A percentile compares a stretch with the other conserved stretches of the same genome.
These are phyloP conservation scores for Coniochaeta sp. DNA, from an alignment of 2,329 filamentous ascomycete genomes.

Conservation along the genomic window DNA sequence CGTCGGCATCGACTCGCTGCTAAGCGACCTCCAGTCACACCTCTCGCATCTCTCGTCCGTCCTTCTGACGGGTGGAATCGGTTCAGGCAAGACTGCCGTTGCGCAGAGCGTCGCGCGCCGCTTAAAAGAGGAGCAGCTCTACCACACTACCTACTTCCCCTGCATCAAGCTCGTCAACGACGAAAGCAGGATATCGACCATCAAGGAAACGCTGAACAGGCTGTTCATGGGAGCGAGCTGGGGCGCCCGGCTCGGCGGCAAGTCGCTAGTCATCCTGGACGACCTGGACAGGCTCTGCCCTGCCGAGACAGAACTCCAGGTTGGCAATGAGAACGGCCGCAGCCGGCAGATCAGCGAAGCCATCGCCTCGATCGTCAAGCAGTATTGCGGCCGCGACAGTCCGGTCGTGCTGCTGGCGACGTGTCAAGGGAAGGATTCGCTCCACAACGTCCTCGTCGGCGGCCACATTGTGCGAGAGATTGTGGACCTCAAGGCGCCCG, in stretches of 20 bases:
- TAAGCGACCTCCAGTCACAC: slow-evolving; percentile 66
- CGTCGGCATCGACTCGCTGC: slow-evolving; percentile 76
- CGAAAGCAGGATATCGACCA: slow-evolving; percentile 79
- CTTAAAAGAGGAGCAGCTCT: slow-evolving; percentile 66
- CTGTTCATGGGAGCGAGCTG: slow-evolving; percentile 86
- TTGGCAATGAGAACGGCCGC: slow-evolving; percentile 86
- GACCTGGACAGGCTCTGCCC: slow-evolving; percentile 92
- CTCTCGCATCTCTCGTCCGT: slow-evolving; percentile 83
- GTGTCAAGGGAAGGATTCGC: slow-evolving; percentile 83
- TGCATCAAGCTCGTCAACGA: slow-evolving; percentile 85
- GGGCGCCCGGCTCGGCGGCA: slow-evolving; percentile 81
- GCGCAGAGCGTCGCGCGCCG: slow-evolving; percentile 68
- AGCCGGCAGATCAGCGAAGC: slow-evolving; percentile 90
- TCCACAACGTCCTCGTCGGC: slow-evolving; percentile 85
- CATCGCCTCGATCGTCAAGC: slow-evolving; percentile 71
- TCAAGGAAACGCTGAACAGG: slow-evolving; percentile 81
- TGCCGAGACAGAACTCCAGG: slow-evolving; percentile 87
- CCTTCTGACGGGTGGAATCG: slow-evolving; percentile 79
- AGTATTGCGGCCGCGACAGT: slow-evolving; percentile 74
- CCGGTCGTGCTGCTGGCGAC: slow-evolving; percentile 84
- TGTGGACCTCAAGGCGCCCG: slow-evolving; percentile 78
- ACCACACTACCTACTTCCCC: slow-evolving; percentile 77
- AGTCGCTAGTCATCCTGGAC: slow-evolving; percentile 78
- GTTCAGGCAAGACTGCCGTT: slow-evolving; percentile 82
- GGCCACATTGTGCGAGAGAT: slow-evolving; percentile 92